These are phyloP conservation scores for Mycena rosella DNA, from an alignment of 768 basidiomycete species.

Conservation along the genomic window DNA sequence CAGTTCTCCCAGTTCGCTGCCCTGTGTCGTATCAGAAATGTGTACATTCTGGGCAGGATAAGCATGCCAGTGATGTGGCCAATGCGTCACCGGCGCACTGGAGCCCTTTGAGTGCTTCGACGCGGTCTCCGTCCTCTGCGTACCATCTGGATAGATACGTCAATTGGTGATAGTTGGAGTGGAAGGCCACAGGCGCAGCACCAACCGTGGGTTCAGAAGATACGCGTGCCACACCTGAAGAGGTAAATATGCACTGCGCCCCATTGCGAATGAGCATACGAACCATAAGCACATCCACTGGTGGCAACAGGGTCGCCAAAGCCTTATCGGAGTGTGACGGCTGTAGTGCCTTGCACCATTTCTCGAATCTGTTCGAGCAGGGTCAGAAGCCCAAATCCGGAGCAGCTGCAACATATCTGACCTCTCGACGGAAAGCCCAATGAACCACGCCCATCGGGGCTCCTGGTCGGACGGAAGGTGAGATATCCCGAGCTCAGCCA, in stretches of 20 bases:
- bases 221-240: constrained; percentile 54
- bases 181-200: constrained; percentile 8
- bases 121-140: constrained; percentile 47
- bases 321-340: constrained; percentile 33
- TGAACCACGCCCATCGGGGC: constrained; percentile 38
- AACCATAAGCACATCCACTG: constrained; percentile 32
- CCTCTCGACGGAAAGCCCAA: constrained; percentile 41
- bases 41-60: not conserved
- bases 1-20: constrained; percentile 6
- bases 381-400: not conserved
- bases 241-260: not conserved
- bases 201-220: constrained; percentile 44
- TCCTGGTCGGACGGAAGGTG: constrained; percentile 25
- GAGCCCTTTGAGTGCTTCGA: constrained; percentile 39
- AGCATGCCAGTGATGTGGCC: constrained; percentile 36
- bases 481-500: not conserved
- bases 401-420: not conserved
- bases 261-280: not conserved
- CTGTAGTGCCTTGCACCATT: constrained; percentile 34
- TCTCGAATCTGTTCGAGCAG: constrained; percentile 31
- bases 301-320: constrained; percentile 22
- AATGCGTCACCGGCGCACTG: constrained; percentile 38
- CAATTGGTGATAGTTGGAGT: too few species aligned
- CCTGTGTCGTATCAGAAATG: constrained; percentile 5
- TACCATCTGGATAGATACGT: constrained; percentile 44